phyloP scores from a whole-genome alignment of 1,284 basidiomycete genomes.

The Ceratobasidium sp. region DNA sequence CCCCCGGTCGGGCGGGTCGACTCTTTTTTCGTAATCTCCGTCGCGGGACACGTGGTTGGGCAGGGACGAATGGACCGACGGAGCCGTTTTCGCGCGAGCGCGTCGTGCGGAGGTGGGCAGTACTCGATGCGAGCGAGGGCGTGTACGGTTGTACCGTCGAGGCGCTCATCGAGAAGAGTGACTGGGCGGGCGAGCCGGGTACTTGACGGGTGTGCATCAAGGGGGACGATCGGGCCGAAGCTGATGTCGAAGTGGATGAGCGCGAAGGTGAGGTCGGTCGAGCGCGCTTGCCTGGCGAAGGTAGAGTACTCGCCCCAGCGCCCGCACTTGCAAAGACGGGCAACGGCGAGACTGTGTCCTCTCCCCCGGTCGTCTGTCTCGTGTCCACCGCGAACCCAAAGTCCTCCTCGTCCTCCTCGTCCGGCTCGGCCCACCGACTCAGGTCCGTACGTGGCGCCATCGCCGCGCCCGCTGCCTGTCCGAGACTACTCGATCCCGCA shows the following conservation, averaged over 20 bases:
- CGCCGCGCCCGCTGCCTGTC: constrained; percentile 6
- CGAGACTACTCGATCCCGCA: constrained; percentile 30
- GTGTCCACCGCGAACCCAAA: constrained; percentile 23
- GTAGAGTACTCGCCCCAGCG: neutral
- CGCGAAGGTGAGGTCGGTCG: constrained; percentile 33
- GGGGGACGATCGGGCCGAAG: constrained; percentile 28
- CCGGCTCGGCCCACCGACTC: constrained; percentile 31
- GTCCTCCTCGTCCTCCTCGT: constrained; percentile 39
- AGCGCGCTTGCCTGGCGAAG: constrained; percentile 34
- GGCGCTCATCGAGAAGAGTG: constrained; percentile 37
- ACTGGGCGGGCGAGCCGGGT: constrained; percentile 36
- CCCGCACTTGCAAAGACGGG: constrained; percentile 22
- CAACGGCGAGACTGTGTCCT: constrained; percentile 36
- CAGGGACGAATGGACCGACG: constrained; percentile 27
- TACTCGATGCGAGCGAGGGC: constrained; percentile 33
- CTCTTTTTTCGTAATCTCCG: constrained; percentile 42
- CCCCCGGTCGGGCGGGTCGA: constrained; percentile 36
- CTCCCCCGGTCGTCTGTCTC: neutral
- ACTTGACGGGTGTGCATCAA: constrained; percentile 39
- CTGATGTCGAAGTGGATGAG: constrained; percentile 24
- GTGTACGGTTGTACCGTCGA: constrained; percentile 38
- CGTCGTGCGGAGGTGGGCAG: constrained; percentile 31
- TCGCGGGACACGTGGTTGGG: constrained; percentile 32
- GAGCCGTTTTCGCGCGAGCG: constrained; percentile 16
- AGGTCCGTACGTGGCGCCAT: constrained; percentile 22